phyloP scores from a whole-genome alignment of 257 asterid genomes.

The Euphrasia confusa region DNA sequence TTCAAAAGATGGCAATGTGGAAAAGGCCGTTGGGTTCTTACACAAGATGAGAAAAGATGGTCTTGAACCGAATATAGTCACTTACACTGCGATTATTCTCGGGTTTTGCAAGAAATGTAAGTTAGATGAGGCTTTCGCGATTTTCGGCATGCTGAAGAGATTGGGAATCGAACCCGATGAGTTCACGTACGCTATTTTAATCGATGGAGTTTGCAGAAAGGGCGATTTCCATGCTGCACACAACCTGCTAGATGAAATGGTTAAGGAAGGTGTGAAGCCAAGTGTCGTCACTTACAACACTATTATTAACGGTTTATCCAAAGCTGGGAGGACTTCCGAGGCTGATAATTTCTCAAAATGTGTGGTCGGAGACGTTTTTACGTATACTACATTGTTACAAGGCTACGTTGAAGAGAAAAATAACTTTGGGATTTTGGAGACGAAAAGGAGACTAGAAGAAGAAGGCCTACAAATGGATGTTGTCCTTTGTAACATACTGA shows the following conservation, averaged over 20 bases:
- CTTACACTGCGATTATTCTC: conserved; percentile 62
- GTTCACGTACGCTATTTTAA: conserved; percentile 59
- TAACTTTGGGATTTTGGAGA: conserved; percentile 50
- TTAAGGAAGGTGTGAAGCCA: conserved; percentile 48
- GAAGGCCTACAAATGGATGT: conserved; percentile 52
- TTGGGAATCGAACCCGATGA: conserved; percentile 64
- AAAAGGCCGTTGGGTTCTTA: conserved; percentile 69
- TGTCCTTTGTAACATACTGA: conserved; percentile 61
- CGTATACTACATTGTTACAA: conserved; percentile 60
- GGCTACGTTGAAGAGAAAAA: conserved; percentile 64
- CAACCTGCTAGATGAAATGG: conserved; percentile 68
- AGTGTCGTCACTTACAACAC: conserved; percentile 69
- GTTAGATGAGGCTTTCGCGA: conserved; percentile 59
- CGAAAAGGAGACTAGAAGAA: conserved; percentile 46
- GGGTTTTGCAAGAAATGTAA: conserved; percentile 85
- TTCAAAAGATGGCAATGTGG: conserved; percentile 74
- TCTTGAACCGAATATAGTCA: conserved; percentile 56
- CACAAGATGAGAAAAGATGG: conserved; percentile 70
- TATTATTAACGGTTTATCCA: conserved; percentile 74
- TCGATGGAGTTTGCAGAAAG: conserved; percentile 65
- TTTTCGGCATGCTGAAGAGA: conserved; percentile 48
- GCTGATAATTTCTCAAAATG: conserved; percentile 62
- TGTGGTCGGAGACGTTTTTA: conserved; percentile 56
- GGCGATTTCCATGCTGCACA: conserved; percentile 51
- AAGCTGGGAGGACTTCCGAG: conserved; percentile 64